These are phyloP conservation scores for Exophiala sideris DNA, from an alignment of 2,329 filamentous ascomycete species.

Conservation along the genomic window DNA sequence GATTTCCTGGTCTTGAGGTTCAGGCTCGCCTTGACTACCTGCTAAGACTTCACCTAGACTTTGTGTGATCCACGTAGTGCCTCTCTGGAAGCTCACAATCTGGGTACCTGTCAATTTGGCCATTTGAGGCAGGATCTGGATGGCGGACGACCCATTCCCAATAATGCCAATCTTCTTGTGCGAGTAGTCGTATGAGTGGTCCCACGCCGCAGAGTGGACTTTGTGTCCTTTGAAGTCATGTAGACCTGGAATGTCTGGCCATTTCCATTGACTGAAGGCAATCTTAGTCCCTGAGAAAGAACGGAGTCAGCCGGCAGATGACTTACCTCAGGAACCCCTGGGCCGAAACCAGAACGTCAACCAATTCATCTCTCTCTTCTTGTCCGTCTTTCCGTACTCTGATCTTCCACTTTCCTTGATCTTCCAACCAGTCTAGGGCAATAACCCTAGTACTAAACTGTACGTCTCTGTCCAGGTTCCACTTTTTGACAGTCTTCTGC, in stretches of 20 bases:
- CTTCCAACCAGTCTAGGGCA: slow-evolving; percentile 40
- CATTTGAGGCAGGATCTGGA: slow-evolving; percentile 38
- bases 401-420: slow-evolving; percentile 37
- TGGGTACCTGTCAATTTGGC: slow-evolving; percentile 21
- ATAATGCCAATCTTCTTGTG: slow-evolving; percentile 32
- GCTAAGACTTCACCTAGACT: not conserved
- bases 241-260: slow-evolving; percentile 33
- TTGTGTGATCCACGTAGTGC: slow-evolving; percentile 32
- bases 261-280: slow-evolving; percentile 25
- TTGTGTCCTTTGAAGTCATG: slow-evolving; percentile 30
- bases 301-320: not conserved
- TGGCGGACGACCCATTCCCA: slow-evolving; percentile 35
- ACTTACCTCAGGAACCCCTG: slow-evolving; percentile 30
- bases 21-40: slow-evolving; percentile 16
- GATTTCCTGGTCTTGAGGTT: slow-evolving; percentile 15
- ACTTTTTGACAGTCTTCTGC: slow-evolving; percentile 39
- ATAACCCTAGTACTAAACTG: slow-evolving; percentile 38
- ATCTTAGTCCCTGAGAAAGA: not conserved
- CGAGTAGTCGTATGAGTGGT: slow-evolving; percentile 28
- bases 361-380: slow-evolving; percentile 29
- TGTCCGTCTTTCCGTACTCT: slow-evolving; percentile 30
- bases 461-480: slow-evolving; percentile 38
- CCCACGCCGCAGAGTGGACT: slow-evolving; percentile 31
- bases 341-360: slow-evolving; percentile 38
- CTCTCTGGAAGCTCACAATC: slow-evolving; percentile 34